These are phyloP conservation scores for Cicer cuneatum DNA, from an alignment of 306 rosid species.

Conservation along the genomic window DNA sequence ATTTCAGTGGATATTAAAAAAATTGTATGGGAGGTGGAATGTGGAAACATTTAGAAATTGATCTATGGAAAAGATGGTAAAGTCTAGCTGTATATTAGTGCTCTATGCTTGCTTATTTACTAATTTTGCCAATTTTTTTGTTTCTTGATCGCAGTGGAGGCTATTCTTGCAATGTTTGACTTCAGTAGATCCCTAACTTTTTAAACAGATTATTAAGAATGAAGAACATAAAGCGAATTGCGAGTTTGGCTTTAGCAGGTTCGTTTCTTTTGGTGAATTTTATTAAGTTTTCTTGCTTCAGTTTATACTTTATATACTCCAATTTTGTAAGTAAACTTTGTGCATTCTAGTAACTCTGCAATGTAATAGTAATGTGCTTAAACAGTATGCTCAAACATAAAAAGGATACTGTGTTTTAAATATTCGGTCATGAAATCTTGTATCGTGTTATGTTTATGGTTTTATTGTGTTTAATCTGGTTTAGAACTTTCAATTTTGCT, in stretches of 20 bases:
- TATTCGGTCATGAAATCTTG: too few species aligned
- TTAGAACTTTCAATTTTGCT: too few species aligned
- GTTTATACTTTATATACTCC: too few species aligned
- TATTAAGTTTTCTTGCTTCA: too few species aligned
- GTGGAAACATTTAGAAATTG: background rate
- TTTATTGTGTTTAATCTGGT: too few species aligned
- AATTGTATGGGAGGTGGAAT: background rate
- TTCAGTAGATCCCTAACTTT: conserved; percentile 48
- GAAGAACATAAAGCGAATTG: conserved; percentile 82
- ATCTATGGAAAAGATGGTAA: background rate
- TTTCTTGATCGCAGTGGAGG: conserved; percentile 59
- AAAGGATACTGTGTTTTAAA: too few species aligned
- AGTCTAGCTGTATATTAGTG: background rate
- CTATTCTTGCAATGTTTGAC: conserved; percentile 39
- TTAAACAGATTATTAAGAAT: conserved; percentile 51
- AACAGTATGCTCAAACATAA: too few species aligned
- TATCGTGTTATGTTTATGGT: too few species aligned
- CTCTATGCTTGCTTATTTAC: conserved; percentile 1
- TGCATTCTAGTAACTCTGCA: too few species aligned
- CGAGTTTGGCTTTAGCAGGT: conserved; percentile 82
- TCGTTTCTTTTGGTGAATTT: too few species aligned
- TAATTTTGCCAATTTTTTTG: conserved; percentile 9
- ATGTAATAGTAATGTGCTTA: too few species aligned
- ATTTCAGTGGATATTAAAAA: background rate
- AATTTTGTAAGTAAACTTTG: too few species aligned